Base-by-base conservation (phyloP, 2,329 filamentous ascomycete species). In the Fusarium sp. region DNA sequence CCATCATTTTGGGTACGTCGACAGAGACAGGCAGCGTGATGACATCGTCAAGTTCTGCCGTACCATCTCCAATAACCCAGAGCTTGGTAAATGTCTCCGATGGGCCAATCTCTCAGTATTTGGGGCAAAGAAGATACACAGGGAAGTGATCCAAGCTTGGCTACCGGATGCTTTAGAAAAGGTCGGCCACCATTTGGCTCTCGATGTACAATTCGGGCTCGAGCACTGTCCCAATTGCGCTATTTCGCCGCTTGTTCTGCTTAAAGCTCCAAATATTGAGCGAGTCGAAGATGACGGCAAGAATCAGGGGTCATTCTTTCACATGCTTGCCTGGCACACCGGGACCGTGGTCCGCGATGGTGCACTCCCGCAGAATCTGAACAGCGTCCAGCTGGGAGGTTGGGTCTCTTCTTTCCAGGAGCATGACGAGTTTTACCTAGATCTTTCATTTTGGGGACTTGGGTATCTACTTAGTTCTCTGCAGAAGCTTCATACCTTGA, bases 1-100 rank as follows among this genome's bases (percentile, higher is more conserved):
- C 18, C 70, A 73, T 10, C 57, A 70, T 1, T 66, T 67, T 30
- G 71, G 70, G 1, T 61, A 57, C 8, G 1, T 11, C 11, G 45
- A 30, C 2, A 25, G 18, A 16, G 25, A 48, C 7, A 25, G 5
- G 45, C 5, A 23, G 11, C 41, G 25, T 30, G 16, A 11, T 0
- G 34, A 27, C 6, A n/a, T 50, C 13, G 2, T 32, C 2, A 2
- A 34, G 10, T 68, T 72, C n/a, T 73, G 65, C 1, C 52, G 48
- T 3, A 66, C 65, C 1, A 25, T 73, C 9, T 56, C 0, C 1
- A 16, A 50, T 2, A 72, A 43, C 0, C 43, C 50, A 35, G 20
- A 60, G 8, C 57, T 72, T 2, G 65, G 18, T 0, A 41, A 27
- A 4, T 20, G 18, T 4, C n/a, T 72, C 2, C 37, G 59, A 2